Percentiles rank a stretch among this genome's conserved stretches.
Conservation (phyloP, 2,329 filamentous ascomycete genomes). For the Phialophora verrucosa region DNA sequence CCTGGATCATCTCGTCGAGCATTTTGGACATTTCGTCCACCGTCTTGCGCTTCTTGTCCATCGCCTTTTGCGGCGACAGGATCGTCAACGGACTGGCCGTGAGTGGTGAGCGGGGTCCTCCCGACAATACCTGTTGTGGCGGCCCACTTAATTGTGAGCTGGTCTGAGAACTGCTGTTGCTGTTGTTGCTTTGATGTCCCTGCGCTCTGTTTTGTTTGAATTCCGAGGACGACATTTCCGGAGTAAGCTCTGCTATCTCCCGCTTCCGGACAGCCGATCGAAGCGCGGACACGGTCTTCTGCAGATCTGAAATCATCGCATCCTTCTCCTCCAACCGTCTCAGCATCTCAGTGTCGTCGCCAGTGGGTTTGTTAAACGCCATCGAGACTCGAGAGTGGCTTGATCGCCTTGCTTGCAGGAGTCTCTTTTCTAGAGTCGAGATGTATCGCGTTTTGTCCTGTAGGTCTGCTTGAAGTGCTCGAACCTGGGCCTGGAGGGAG, state of each 20-base stretch:
- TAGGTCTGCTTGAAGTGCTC: conserved; percentile 90
- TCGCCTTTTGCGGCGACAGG: conserved; percentile 45
- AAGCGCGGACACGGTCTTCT: conserved; percentile 87
- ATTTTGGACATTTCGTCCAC: conserved; percentile 93
- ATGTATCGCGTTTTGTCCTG: conserved; percentile 98
- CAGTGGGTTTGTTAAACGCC: conserved; percentile 71
- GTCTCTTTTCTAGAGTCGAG: conserved; percentile 85
- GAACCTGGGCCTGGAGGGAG: conserved; percentile 80
- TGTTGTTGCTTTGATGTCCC: conserved; percentile 41
- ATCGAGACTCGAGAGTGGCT: conserved; percentile 87
- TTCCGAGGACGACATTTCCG: conserved; percentile 46
- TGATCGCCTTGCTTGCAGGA: conserved; percentile 86
- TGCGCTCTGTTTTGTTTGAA: conserved; percentile 41
- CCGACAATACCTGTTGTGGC: conserved; percentile 24
- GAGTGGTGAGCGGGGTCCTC: conserved; percentile 30
- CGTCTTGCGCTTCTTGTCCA: conserved; percentile 66
- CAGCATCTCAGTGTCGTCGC: conserved; percentile 76
- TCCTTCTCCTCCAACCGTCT: conserved; percentile 97
- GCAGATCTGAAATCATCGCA: conserved; percentile 89
- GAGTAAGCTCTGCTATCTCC: conserved; percentile 72
- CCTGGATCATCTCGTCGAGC: conserved; percentile 95
- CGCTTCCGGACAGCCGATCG: conserved; percentile 83
- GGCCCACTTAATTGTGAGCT: conserved; percentile 40
- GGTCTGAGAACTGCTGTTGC: conserved; percentile 42
- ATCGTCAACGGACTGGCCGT: conserved; percentile 41